Percentiles rank a stretch among this genome's conserved stretches.
Evolutionary conservation across 495 filamentous ascomycete species (phyloP).

Genomic region (Neurospora hispaniola): DNA sequence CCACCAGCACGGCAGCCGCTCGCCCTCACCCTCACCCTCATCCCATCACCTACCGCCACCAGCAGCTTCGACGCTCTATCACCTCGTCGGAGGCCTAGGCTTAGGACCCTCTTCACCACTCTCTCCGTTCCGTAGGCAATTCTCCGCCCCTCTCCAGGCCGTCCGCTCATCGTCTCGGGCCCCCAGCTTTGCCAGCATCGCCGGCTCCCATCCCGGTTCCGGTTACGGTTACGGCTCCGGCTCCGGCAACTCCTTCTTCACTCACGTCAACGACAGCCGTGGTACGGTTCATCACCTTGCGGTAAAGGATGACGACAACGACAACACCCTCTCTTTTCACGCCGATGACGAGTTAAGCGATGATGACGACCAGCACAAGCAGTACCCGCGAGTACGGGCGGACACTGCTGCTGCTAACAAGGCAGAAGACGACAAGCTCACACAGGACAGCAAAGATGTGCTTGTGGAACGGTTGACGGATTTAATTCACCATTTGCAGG

Average conservation of each 20-base stretch:
- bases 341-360: slow-evolving; percentile 6
- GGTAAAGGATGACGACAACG: slow-evolving; percentile 3
- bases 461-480: slow-evolving; percentile 39
- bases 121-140: slow-evolving; percentile 21
- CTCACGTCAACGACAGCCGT: slow-evolving; percentile 7
- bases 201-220: neutral
- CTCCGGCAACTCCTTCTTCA: neutral
- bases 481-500: slow-evolving; percentile 27
- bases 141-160: slow-evolving; percentile 5
- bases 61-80: slow-evolving; percentile 22
- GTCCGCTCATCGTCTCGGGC: neutral
- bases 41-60: slow-evolving; percentile 3
- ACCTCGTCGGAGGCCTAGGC: slow-evolving; percentile 10
- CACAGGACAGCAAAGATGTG: slow-evolving; percentile 36
- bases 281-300: slow-evolving; percentile 12
- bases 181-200: neutral
- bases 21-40: neutral
- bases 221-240: neutral
- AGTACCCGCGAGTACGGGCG: neutral
- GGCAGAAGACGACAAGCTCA: slow-evolving; percentile 11
- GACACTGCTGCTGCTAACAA: slow-evolving; percentile 2
- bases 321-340: neutral
- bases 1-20: neutral
- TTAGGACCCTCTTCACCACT: slow-evolving; percentile 22
- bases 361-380: neutral